phyloP scores from a whole-genome alignment of 306 rosid genomes.

The Rosa lucieae region DNA sequence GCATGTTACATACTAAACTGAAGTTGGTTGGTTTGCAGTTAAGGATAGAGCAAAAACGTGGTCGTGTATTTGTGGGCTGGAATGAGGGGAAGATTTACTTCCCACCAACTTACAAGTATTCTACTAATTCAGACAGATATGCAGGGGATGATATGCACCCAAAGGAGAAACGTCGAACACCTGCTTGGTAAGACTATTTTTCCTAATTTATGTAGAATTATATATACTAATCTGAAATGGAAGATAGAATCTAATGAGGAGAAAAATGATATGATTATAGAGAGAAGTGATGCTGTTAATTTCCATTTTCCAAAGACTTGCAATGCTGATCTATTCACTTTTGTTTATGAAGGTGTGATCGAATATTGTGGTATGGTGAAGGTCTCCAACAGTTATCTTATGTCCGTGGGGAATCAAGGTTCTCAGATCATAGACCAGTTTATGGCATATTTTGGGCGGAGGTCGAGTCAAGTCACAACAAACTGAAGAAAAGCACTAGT shows the following conservation, averaged over 20 bases:
- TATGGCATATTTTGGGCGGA: slow-evolving; percentile 94
- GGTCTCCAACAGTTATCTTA: slow-evolving; percentile 93
- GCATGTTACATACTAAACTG: slow-evolving; percentile 19
- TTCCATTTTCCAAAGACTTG: slow-evolving; percentile 3
- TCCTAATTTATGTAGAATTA: slow-evolving; percentile 10
- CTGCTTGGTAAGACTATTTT: slow-evolving; percentile 79
- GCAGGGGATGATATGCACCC: slow-evolving; percentile 95
- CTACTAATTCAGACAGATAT: slow-evolving; percentile 95
- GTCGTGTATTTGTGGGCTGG: slow-evolving; percentile 87
- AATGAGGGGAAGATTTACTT: slow-evolving; percentile 96
- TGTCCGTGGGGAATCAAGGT: slow-evolving; percentile 92
- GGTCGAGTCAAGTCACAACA: slow-evolving; percentile 80
- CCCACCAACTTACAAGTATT: slow-evolving; percentile 98
- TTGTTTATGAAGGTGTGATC: slow-evolving; percentile 74
- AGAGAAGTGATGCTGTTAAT: not conserved
- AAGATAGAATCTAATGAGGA: not conserved
- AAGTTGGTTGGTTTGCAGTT: slow-evolving; percentile 53
- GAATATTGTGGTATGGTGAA: slow-evolving; percentile 95
- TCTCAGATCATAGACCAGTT: slow-evolving; percentile 97
- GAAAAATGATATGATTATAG: not conserved
- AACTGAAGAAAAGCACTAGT: slow-evolving; percentile 86
- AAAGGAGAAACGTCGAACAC: slow-evolving; percentile 93
- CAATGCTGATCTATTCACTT: slow-evolving; percentile 25
- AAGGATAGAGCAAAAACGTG: slow-evolving; percentile 88
- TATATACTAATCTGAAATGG: slow-evolving; percentile 14